Evolutionary conservation across 345 rosid species (phyloP), one percentile per base, ranked within the genome.

Genomic region (Eucalyptus virginea): DNA sequence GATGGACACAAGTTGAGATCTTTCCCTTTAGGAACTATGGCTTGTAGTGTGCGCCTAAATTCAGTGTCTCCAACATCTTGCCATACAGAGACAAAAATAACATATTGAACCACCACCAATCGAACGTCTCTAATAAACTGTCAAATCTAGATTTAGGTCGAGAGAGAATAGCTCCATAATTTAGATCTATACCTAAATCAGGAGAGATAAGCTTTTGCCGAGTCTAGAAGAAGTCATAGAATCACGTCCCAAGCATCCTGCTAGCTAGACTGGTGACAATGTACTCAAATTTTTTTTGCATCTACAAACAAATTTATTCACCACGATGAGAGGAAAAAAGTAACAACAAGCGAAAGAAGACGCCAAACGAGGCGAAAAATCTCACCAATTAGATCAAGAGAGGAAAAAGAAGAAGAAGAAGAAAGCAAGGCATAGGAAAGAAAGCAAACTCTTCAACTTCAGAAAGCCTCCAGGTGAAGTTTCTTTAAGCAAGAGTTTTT

Each of bases 251-350:
- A 23, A 24, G 30, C 1, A 28, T 60, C 67, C 2, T 60, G 0
- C 15, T 26, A 0, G 16, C 16, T 26, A 28, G 67, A 60, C 1
- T 28, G 2, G 32, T 12, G 67, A 60, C 0, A 2, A 60, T 0
- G 1, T 28, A 26, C 67, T 60, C 67, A 28, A 11, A 60, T 26
- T 2, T 1, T 0, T 0, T 28, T 60, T 52, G 58, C 67, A 26
- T 28, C 67, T 60, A 60, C 2, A 60, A 28, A 6, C 32, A 28
- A 28, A 60, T 60, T 60, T 60, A 60, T 3, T 26, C 15, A 60
- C 32, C 67, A 60, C 2, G 6, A 26, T 12, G 32, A 60, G 67
- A 26, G 32, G 30, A 1, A 60, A 60, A 28, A 26, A 12, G n/a
- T 12, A 60, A 26, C 67, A 60, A 60, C 15, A 12, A 60, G 67